phyloP scores from a whole-genome alignment of 805 yeast species.

The Clavispora fructus region DNA sequence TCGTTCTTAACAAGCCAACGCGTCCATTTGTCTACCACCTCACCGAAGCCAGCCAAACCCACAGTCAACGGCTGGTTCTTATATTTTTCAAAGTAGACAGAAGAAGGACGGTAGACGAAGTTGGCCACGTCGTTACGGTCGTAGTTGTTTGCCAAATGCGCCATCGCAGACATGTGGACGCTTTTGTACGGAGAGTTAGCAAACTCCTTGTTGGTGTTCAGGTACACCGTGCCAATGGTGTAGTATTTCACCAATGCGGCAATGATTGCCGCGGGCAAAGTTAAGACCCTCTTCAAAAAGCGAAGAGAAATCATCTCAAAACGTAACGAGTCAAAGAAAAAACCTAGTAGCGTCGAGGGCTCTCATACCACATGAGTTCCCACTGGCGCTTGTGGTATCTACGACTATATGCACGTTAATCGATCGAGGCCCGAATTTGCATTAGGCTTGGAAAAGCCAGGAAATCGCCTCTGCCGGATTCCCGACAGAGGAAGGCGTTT shows the following conservation, averaged over 20 bases:
- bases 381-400: neutral
- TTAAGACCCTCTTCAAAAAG: conserved; percentile 17
- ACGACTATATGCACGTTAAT: neutral
- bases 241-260: conserved; percentile 21
- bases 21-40: conserved; percentile 8
- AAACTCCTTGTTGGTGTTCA: conserved; percentile 24
- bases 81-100: conserved; percentile 13
- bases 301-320: conserved; percentile 14
- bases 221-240: conserved; percentile 29
- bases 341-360: too few species aligned
- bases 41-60: conserved; percentile 12
- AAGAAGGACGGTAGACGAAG: conserved; percentile 19
- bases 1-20: conserved; percentile 13
- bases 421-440: neutral
- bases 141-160: conserved; percentile 22
- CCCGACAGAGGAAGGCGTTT: too few species aligned
- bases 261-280: conserved; percentile 20
- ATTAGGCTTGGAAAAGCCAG: neutral
- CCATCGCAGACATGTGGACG: conserved; percentile 21
- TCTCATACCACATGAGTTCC: too few species aligned
- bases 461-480: neutral
- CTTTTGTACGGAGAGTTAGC: conserved; percentile 25
- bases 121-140: conserved; percentile 18
- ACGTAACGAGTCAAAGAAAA: neutral
- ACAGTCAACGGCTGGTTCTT: conserved; percentile 8